Conservation (phyloP, 768 basidiomycete species). For the Trametes cingulata region DNA sequence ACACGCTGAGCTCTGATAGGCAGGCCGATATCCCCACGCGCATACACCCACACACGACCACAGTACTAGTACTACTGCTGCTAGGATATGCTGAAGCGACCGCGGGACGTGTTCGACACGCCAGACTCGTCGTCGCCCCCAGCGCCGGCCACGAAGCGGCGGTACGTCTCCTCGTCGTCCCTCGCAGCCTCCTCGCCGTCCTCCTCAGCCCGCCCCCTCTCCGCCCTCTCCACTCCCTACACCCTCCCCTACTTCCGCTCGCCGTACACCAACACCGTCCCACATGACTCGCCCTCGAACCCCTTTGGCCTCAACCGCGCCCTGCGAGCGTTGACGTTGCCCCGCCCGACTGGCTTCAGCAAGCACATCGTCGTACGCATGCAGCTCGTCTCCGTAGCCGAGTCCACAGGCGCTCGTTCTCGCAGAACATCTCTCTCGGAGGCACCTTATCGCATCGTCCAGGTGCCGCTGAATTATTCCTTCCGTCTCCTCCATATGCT, state of each 20-base stretch:
- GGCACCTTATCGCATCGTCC: slow-evolving; percentile 63
- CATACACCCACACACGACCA: no score
- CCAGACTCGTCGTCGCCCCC: slow-evolving; percentile 33
- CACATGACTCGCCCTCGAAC: slow-evolving; percentile 71
- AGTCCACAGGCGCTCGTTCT: slow-evolving; percentile 12
- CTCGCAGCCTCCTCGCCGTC: slow-evolving; percentile 14
- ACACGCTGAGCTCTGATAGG: no score
- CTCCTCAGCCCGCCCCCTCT: slow-evolving; percentile 19
- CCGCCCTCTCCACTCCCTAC: slow-evolving; percentile 31
- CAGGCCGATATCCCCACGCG: no score
- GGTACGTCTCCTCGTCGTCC: slow-evolving; percentile 27
- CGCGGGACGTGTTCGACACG: slow-evolving; percentile 30
- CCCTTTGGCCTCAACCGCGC: slow-evolving; percentile 62
- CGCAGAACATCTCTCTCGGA: slow-evolving; percentile 32
- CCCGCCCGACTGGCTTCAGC: slow-evolving; percentile 49
- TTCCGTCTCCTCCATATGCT: slow-evolving; percentile 65
- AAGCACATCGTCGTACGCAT: slow-evolving; percentile 66
- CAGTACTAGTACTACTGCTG: no score
- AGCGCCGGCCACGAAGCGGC: slow-evolving; percentile 26
- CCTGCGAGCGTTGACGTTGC: slow-evolving; percentile 35
- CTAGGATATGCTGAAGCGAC: slow-evolving; percentile 33
- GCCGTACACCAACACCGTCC: slow-evolving; percentile 33
- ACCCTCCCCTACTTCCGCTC: slow-evolving; percentile 25
- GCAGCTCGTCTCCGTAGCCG: slow-evolving; percentile 49
- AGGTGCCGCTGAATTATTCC: slow-evolving; percentile 70